These are phyloP conservation scores for Lachnellula hyalina DNA, from an alignment of 2,329 filamentous ascomycete species.

Conservation along the genomic window DNA sequence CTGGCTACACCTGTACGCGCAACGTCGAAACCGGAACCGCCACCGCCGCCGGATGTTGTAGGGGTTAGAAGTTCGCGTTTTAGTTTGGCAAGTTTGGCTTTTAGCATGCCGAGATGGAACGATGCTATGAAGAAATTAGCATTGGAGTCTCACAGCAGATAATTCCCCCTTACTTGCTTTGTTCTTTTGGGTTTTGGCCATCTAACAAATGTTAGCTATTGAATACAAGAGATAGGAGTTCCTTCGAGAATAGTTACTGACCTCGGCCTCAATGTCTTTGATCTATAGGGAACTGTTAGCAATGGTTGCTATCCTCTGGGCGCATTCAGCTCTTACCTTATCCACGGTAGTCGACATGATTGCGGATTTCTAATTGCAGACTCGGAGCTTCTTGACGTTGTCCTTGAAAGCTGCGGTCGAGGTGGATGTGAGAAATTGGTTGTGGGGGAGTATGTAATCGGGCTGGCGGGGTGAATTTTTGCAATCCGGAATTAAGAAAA, in stretches of 20 bases:
- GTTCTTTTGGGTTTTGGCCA: conserved; percentile 89
- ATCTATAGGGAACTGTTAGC: conserved; percentile 54
- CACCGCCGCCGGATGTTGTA: conserved; percentile 75
- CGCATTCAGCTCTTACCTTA: conserved; percentile 57
- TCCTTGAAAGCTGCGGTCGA: too few species aligned
- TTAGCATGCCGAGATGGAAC: conserved; percentile 90
- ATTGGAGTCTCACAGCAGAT: neutral
- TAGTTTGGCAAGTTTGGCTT: conserved; percentile 96
- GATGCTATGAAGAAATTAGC: conserved; percentile 44
- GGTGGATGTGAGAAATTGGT: too few species aligned
- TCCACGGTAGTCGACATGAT: conserved; percentile 96
- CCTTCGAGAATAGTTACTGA: conserved; percentile 42
- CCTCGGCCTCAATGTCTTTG: conserved; percentile 94
- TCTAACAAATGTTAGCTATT: neutral
- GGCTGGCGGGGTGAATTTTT: too few species aligned
- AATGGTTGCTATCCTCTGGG: neutral
- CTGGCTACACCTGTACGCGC: conserved; percentile 95
- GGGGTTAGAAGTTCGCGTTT: conserved; percentile 94
- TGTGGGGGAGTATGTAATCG: too few species aligned
- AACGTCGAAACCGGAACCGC: conserved; percentile 89
- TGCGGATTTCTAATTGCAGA: conserved; percentile 11
- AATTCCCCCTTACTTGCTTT: conserved; percentile 55
- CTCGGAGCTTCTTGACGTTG: neutral
- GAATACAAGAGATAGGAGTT: conserved; percentile 3
- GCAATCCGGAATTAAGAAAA: too few species aligned